Evolutionary conservation across 192 early-diverging fungal species (phyloP).

Genomic region (Entomortierella parvispora): DNA sequence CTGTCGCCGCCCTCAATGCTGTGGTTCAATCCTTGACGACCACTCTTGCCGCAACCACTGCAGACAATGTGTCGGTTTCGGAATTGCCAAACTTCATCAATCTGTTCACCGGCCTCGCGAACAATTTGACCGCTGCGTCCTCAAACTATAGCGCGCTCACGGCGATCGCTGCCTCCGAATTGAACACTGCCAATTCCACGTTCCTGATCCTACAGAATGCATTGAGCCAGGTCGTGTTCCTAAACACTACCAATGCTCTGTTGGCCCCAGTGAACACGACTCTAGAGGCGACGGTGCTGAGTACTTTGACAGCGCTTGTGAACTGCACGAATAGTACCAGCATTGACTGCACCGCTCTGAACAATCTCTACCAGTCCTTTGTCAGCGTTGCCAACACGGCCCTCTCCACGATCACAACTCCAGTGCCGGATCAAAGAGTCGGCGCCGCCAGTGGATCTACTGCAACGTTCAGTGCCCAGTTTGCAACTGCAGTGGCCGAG

Average conservation of each 20-base stretch:
- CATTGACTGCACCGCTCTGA: neutral
- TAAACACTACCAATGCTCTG: neutral
- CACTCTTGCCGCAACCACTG: too few relatives aligned
- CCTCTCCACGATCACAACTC: neutral
- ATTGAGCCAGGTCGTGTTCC: neutral
- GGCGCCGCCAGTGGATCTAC: neutral
- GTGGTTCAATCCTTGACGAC: neutral
- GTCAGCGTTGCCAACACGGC: neutral
- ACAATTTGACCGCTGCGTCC: neutral
- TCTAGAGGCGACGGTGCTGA: neutral
- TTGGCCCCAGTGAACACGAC: neutral
- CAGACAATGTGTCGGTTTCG: neutral
- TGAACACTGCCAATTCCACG: neutral
- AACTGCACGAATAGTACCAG: neutral
- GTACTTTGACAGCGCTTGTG: neutral
- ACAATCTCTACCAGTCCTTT: neutral
- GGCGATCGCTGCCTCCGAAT: neutral
- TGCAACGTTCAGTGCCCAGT: neutral
- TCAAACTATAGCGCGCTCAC: neutral
- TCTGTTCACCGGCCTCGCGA: neutral
- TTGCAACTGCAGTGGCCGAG: neutral
- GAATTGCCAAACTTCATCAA: neutral
- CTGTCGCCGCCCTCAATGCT: neutral
- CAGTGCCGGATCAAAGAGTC: neutral
- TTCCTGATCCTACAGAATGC: neutral